Evolutionary conservation across 768 basidiomycete genomes (phyloP), one percentile per base, ranked within the genome.

Genomic region (Russula virescens): DNA sequence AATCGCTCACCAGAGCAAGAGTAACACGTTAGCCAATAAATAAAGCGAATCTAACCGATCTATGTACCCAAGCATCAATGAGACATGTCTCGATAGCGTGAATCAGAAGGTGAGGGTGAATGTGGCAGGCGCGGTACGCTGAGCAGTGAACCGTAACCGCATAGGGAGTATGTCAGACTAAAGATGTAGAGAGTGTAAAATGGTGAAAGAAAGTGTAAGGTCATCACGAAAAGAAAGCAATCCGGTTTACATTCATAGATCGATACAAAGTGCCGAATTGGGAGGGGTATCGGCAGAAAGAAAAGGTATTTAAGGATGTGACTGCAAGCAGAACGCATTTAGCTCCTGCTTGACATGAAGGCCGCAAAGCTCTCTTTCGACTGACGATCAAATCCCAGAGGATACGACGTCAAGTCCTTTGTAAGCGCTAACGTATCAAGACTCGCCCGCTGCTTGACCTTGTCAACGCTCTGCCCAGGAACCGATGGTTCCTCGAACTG

Each of bases 401-500:
- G 89, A 69, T 90, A 92, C n/a, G 88, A 88, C 47, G 89, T 84
- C 59, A 94, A 73, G 73, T 91, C 91, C 68, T 80, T 86, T 64
- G 91, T 93, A 62, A 94, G 79, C 3, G 88, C 90, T 38, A 94
- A 78, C 0, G 91, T 93, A 69, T 94, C 91, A 67, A 94, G 75
- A 71, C 91, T 93, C 31, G 91, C 91, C 56, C 91, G 83, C 72
- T 85, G 83, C 43, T 83, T 82, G 23, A 65, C 69, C 50, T 75
- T 74, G 62, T 28, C 34, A 11, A 45, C 21, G 23, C 11, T 21
- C n/a, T n/a, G 60, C 38, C 26, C 48, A 16, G 19, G 28, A 19
- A 25, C 23, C 2, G 42, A 18, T 5, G 25, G 42, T 34, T 62
- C 63, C 16, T 55, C 60, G 25, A n/a, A 18, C 19, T 64, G 40